Evolutionary conservation across 176 grass and related monocot genomes (phyloP).

Genomic region (Ananas comosus): DNA sequence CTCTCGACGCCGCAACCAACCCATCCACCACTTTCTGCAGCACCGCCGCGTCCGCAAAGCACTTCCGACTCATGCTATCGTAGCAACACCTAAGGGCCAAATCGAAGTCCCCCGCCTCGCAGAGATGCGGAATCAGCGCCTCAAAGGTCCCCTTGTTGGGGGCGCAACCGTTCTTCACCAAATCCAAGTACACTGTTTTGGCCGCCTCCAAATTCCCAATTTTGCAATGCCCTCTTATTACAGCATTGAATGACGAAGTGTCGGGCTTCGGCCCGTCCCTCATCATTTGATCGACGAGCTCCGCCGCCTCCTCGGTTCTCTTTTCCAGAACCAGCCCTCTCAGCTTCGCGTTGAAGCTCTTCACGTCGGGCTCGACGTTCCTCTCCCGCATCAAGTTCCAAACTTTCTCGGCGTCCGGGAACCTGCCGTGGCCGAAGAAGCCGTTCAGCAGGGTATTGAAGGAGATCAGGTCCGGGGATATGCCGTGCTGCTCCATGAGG

Average conservation of each 20-base stretch:
- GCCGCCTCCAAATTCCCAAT: conserved; percentile 40
- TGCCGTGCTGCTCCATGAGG: conserved; percentile 39
- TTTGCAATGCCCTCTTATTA: conserved; percentile 39
- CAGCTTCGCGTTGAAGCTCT: conserved; percentile 48
- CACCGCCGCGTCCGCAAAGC: conserved; percentile 11
- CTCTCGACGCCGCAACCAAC: conserved; percentile 27
- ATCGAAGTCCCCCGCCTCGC: conserved; percentile 43
- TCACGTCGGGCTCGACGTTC: conserved; percentile 25
- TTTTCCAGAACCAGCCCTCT: conserved; percentile 30
- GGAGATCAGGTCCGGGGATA: conserved; percentile 25
- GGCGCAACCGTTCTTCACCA: conserved; percentile 31
- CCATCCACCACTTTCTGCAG: conserved; percentile 44
- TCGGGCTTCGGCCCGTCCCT: conserved; percentile 43
- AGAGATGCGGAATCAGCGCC: conserved; percentile 27
- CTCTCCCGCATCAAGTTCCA: conserved; percentile 57
- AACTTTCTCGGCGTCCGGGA: conserved; percentile 24
- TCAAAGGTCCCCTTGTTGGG: conserved; percentile 45
- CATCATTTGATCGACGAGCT: conserved; percentile 35
- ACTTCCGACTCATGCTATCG: conserved; percentile 26
- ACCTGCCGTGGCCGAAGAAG: conserved; percentile 16
- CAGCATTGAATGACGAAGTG: conserved; percentile 40
- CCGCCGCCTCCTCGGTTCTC: conserved; percentile 26
- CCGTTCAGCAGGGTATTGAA: conserved; percentile 46
- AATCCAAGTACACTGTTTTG: conserved; percentile 38
- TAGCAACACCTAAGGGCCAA: conserved; percentile 35